phyloP scores from a whole-genome alignment of 805 yeast genomes.

The Tetrapisispora fleetii region DNA sequence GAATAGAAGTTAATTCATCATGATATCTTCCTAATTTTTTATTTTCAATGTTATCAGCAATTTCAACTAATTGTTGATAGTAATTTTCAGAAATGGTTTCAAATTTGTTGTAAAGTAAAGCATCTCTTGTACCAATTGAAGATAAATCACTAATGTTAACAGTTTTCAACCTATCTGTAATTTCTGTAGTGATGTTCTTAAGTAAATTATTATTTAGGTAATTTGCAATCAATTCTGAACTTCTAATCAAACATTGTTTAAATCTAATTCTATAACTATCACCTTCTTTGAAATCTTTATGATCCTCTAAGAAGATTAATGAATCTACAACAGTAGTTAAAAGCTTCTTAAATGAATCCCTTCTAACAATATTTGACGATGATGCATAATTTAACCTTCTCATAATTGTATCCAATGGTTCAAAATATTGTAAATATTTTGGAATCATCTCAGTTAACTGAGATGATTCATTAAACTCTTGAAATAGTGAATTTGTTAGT shows the following conservation, averaged over 20 bases:
- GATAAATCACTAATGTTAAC: conserved; percentile 14
- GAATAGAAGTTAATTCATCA: conserved; percentile 45
- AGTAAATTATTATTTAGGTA: conserved; percentile 39
- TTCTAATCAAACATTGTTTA: conserved; percentile 74
- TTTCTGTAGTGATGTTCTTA: conserved; percentile 27
- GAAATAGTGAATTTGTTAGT: conserved; percentile 38
- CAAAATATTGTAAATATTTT: conserved; percentile 52
- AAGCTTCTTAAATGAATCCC: conserved; percentile 43
- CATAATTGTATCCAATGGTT: conserved; percentile 60
- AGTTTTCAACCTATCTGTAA: conserved; percentile 18
- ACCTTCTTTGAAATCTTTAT: conserved; percentile 56
- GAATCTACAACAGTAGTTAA: conserved; percentile 57
- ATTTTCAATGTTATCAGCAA: conserved; percentile 20
- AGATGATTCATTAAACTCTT: conserved; percentile 39
- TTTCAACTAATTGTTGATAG: conserved; percentile 31
- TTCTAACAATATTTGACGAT: conserved; percentile 48
- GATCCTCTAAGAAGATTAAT: conserved; percentile 45
- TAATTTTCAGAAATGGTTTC: conserved; percentile 35
- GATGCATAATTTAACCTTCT: conserved; percentile 61
- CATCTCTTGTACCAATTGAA: conserved; percentile 37
- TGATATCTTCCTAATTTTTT: conserved; percentile 41
- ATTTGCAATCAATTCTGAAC: conserved; percentile 64
- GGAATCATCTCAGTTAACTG: conserved; percentile 48
- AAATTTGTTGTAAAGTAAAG: conserved; percentile 60
- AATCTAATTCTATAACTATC: conserved; percentile 63